Evolutionary conservation across 139 green algal species (phyloP).

Genomic region (Chlamydomonas incerta): DNA sequence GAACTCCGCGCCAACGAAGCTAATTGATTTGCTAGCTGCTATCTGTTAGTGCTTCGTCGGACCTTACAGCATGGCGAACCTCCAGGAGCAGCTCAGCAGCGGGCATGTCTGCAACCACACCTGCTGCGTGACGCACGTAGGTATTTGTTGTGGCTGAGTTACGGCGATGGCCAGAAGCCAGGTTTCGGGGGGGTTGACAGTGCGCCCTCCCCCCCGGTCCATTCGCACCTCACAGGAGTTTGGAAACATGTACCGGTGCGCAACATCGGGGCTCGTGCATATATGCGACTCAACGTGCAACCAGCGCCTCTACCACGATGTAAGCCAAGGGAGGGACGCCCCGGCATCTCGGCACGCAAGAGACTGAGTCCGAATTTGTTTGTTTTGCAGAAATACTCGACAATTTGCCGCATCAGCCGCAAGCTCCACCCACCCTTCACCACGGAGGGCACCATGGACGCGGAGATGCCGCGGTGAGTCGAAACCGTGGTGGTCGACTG

Average conservation of each 20-base stretch:
- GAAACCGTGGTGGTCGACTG: too few species aligned
- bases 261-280: slow-evolving; percentile 28
- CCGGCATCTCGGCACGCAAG: too few species aligned
- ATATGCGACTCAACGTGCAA: slow-evolving; percentile 49
- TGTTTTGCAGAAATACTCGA: slow-evolving; percentile 7
- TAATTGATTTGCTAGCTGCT: too few species aligned
- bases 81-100: background rate
- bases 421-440: slow-evolving; percentile 24
- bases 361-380: too few species aligned
- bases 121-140: slow-evolving; percentile 15
- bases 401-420: slow-evolving; percentile 28
- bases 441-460: background rate
- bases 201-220: too few species aligned
- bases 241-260: slow-evolving; percentile 45
- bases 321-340: background rate
- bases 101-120: slow-evolving; percentile 22
- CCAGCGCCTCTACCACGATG: slow-evolving; percentile 37
- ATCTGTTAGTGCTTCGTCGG: too few species aligned
- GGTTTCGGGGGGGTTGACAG: too few species aligned
- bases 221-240: slow-evolving; percentile 27
- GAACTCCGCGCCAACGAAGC: too few species aligned
- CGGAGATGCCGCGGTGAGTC: background rate
- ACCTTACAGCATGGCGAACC: background rate
- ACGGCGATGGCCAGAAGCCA: too few species aligned
- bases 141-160: too few species aligned